Percentiles rank a stretch among this genome's conserved stretches.
Evolutionary conservation across 139 green algal species (phyloP).

Genomic region (Tetraselmis chui): DNA sequence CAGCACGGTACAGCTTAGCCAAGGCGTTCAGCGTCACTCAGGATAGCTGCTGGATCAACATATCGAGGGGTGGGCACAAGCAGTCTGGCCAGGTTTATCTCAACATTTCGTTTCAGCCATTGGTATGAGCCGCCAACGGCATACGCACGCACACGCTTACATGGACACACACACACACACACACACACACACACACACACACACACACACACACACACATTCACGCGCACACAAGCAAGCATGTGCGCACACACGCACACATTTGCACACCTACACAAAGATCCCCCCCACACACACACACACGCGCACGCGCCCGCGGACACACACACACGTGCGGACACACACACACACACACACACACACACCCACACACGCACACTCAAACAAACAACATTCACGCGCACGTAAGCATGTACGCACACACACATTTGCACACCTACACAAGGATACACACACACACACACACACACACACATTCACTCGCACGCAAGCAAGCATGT

Average conservation of each 20-base stretch:
- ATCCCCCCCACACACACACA: background rate
- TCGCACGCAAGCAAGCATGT: no score
- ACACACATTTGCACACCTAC: no score
- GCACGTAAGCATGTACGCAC: no score
- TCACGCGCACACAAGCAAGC: no score
- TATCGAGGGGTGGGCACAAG: background rate
- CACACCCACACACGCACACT: background rate
- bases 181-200: no score
- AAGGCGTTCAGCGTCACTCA: background rate
- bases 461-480: no score
- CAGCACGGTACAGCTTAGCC: no score
- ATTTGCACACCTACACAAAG: background rate
- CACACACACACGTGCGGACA: no score
- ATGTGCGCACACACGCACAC: no score
- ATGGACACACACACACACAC: background rate
- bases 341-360: background rate
- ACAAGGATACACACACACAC: no score
- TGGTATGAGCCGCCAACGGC: background rate
- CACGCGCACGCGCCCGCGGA: background rate
- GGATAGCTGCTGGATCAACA: background rate
- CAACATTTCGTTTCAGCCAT: background rate
- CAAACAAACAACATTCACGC: background rate
- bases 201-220: no score
- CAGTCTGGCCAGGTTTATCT: background rate
- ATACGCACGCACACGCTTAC: background rate